Evolutionary conservation across 768 basidiomycete species (phyloP), one percentile per base, ranked within the genome.

Genomic region (Dioszegia aurantiaca): DNA sequence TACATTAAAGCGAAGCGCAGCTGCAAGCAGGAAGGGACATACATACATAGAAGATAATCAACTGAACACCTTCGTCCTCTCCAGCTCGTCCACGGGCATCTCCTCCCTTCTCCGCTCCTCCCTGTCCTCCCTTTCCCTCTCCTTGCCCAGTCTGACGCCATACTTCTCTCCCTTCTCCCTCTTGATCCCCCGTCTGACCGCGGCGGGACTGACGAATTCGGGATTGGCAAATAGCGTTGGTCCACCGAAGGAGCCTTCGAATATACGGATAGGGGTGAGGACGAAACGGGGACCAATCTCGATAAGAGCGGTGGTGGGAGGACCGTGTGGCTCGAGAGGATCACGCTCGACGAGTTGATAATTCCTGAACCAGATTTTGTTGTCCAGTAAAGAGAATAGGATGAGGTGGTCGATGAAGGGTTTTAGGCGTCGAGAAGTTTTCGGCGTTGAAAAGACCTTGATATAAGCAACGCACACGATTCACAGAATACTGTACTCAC

Each of bases 231-330:
- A 99, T 23, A 99, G 87, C 1, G 91, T 94, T 12, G 89, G 89
- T 21, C 95, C 95, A 59, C 85, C 83, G 79, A 99, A 98, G 2
- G 92, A 90, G 10, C 95, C 95, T 77, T 99, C 95, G 72, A 99
- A 99, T 59, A 99, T 93, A 55, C 91, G 86, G 68, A 99, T 97
- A 10, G 95, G 95, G 33, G 91, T 94, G 49, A 99, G 81, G 46
- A 98, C 95, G 76, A 98, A 95, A 43, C 95, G 85, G 11, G 95
- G 95, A 12, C 95, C 95, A 63, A 99, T 98, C 79, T 98, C 95
- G 19, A 93, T 84, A 21, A 99, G 82, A n/a, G 89, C 85, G 52
- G 84, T 91, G 58, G 88, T 85, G 2, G 89, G 86, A 3, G 90
- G 86, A 6, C 86, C 88, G 66, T 87, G 87, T 1, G 90, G 89